Conservation (phyloP, 768 basidiomycete genomes). For the Hypholoma sublateritium region DNA sequence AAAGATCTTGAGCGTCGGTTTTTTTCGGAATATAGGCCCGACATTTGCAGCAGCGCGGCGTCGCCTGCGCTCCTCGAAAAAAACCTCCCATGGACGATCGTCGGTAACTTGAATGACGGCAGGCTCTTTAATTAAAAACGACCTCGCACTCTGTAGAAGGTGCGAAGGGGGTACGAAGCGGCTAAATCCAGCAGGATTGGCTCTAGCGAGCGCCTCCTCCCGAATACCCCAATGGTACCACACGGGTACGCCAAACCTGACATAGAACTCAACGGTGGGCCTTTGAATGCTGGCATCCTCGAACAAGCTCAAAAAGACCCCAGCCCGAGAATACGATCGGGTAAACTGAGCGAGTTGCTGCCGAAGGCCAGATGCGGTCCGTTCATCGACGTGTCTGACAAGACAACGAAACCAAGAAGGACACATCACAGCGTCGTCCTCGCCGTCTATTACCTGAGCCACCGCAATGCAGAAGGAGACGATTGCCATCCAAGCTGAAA, state of each 20-base stretch:
- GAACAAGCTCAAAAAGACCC: background rate
- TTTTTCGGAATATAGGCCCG: background rate
- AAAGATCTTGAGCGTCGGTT: conserved; percentile 4
- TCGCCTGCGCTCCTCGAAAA: background rate
- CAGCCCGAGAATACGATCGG: background rate
- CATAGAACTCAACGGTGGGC: conserved; percentile 4
- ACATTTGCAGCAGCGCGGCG: background rate
- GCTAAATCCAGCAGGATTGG: background rate
- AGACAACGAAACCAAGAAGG: background rate
- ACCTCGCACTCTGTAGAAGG: background rate
- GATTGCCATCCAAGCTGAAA: background rate
- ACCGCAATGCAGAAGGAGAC: background rate
- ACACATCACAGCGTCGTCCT: background rate
- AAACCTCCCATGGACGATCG: conserved; percentile 6
- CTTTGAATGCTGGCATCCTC: background rate
- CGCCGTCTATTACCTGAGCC: background rate
- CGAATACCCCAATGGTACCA: conserved; percentile 8
- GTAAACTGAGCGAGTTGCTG: background rate
- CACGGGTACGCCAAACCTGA: conserved; percentile 3
- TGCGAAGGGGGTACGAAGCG: conserved; percentile 1
- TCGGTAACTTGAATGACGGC: background rate
- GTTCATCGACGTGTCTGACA: background rate
- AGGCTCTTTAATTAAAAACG: background rate
- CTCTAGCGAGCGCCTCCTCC: background rate
- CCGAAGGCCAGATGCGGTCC: background rate